These are phyloP conservation scores for Penicillium verrucosum DNA, from an alignment of 2,329 filamentous ascomycete genomes.

Conservation along the genomic window DNA sequence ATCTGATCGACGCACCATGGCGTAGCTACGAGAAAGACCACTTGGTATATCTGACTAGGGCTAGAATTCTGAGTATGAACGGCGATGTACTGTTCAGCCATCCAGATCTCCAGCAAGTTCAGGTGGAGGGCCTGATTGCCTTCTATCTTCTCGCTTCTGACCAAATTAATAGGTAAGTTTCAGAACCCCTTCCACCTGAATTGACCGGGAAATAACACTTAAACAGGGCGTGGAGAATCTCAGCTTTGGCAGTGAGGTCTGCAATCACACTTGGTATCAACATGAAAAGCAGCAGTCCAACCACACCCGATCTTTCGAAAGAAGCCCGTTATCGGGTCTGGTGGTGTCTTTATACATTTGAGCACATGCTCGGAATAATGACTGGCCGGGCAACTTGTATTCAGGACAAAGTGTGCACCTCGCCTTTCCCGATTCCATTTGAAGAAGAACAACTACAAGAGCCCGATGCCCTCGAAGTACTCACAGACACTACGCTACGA, in stretches of 20 bases:
- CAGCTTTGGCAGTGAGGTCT: conserved; percentile 42
- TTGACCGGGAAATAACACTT: neutral
- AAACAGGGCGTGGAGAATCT: conserved; percentile 43
- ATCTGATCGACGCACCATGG: conserved; percentile 44
- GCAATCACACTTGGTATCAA: conserved; percentile 45
- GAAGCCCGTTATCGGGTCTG: conserved; percentile 47
- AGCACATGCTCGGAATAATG: conserved; percentile 46
- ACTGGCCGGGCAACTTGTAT: conserved; percentile 46
- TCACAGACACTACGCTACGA: conserved; percentile 31
- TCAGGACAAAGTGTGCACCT: conserved; percentile 43
- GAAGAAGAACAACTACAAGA: conserved; percentile 41
- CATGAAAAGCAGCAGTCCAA: conserved; percentile 41
- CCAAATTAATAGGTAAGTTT: conserved; percentile 44
- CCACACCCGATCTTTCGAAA: conserved; percentile 40
- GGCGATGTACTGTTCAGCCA: conserved; percentile 43
- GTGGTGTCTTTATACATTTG: conserved; percentile 46
- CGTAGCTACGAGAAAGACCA: conserved; percentile 43
- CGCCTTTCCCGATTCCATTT: conserved; percentile 42
- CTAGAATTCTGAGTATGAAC: conserved; percentile 44
- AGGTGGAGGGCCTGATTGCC: conserved; percentile 43
- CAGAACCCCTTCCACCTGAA: neutral
- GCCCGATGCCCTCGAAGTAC: conserved; percentile 31
- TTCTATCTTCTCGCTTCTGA: conserved; percentile 43
- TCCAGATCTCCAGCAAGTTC: conserved; percentile 47
- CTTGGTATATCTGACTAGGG: conserved; percentile 44